Evolutionary conservation across 345 rosid species (phyloP).

Genomic region (Cardiospermum halicacabum): DNA sequence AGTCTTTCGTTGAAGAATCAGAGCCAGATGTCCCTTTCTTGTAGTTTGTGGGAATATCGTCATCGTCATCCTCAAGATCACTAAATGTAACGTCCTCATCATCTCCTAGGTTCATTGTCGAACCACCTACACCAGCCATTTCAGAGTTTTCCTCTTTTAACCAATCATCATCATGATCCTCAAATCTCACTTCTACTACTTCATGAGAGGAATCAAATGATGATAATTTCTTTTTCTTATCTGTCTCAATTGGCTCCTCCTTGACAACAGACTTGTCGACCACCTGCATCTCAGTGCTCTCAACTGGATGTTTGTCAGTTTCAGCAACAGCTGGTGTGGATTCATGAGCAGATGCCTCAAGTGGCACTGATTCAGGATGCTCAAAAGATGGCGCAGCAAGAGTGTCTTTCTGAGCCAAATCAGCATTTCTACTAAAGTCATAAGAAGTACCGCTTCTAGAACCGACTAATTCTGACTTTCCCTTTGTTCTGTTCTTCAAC

Average conservation of each 20-base stretch:
- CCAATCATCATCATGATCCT: constrained; percentile 92
- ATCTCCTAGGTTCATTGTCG: constrained; percentile 46
- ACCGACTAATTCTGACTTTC: constrained; percentile 19
- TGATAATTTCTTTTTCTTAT: constrained; percentile 26
- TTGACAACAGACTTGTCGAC: constrained; percentile 69
- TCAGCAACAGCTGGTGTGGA: constrained; percentile 37
- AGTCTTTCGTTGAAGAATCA: constrained; percentile 52
- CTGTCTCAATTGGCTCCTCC: constrained; percentile 40
- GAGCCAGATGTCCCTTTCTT: constrained; percentile 47
- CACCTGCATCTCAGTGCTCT: constrained; percentile 44
- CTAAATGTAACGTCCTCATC: constrained; percentile 97
- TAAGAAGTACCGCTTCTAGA: constrained; percentile 20
- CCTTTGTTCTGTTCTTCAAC: constrained; percentile 32
- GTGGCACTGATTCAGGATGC: constrained; percentile 37
- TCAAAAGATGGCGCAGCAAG: constrained; percentile 34
- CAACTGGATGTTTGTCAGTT: constrained; percentile 44
- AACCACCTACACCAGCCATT: constrained; percentile 31
- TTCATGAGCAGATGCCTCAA: constrained; percentile 36
- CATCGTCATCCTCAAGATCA: constrained; percentile 94
- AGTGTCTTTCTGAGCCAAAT: constrained; percentile 27
- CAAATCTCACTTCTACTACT: constrained; percentile 42
- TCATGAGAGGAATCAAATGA: constrained; percentile 29
- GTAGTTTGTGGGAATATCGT: constrained; percentile 36
- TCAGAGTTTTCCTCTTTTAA: constrained; percentile 68
- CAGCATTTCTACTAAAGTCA: constrained; percentile 21